Evolutionary conservation across 208 protist species (phyloP).

Genomic region (Trypanosoma melophagium): DNA sequence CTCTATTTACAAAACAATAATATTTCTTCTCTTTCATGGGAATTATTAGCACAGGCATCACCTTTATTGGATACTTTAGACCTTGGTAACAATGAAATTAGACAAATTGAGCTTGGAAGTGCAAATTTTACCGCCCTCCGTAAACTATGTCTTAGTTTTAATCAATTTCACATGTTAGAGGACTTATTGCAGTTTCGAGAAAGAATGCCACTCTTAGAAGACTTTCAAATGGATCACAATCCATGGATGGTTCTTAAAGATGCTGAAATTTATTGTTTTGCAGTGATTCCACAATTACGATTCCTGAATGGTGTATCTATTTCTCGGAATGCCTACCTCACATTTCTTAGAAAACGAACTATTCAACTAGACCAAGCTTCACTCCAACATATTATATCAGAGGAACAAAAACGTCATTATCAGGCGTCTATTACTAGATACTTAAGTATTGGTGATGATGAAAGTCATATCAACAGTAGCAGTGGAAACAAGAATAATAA

Average conservation of each 20-base stretch:
- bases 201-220: conserved; percentile 41
- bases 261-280: conserved; percentile 28
- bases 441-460: no score
- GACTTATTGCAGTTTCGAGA: conserved; percentile 39
- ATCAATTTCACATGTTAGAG: conserved; percentile 38
- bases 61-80: conserved; percentile 58
- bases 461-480: no score
- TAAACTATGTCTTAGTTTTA: conserved; percentile 57
- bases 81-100: conserved; percentile 40
- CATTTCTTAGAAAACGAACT: conserved; percentile 16
- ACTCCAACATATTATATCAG: conserved; percentile 25
- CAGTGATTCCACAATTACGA: conserved; percentile 23
- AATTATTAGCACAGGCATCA: conserved; percentile 38
- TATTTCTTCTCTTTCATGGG: conserved; percentile 52
- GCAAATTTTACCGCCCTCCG: conserved; percentile 27
- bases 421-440: background rate
- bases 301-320: conserved; percentile 24
- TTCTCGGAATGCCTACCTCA: conserved; percentile 13
- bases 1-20: conserved; percentile 64
- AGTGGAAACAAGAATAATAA: no score
- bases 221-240: conserved; percentile 66
- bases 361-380: conserved; percentile 11
- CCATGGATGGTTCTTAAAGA: conserved; percentile 40
- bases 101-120: conserved; percentile 16
- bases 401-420: conserved; percentile 16